phyloP scores from a whole-genome alignment of 371 early-diverging fungal species.

The Zychaea mexicana region DNA sequence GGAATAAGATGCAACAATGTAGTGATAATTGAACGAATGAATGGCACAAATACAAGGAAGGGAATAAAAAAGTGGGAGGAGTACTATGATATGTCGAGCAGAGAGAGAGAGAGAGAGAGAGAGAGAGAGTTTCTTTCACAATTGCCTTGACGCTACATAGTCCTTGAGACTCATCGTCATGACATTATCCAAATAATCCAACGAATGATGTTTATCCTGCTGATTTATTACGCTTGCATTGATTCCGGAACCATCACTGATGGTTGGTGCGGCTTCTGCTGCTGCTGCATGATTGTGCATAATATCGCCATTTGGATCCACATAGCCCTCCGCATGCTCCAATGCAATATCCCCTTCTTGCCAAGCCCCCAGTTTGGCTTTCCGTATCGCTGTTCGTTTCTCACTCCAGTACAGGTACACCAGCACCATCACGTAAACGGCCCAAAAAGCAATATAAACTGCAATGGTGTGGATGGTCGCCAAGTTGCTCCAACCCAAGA shows the following conservation, averaged over 20 bases:
- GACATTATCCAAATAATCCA: neutral
- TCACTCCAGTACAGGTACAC: slow-evolving; percentile 49
- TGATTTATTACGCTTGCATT: neutral
- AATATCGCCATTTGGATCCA: slow-evolving; percentile 27
- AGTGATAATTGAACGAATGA: too few species aligned
- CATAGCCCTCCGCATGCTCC: slow-evolving; percentile 24
- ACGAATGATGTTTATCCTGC: neutral
- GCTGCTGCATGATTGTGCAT: neutral
- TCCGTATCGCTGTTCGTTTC: slow-evolving; percentile 27
- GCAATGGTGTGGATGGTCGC: slow-evolving; percentile 72
- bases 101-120: neutral
- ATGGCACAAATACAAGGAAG: too few species aligned
- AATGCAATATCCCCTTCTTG: slow-evolving; percentile 28
- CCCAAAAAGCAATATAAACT: slow-evolving; percentile 81
- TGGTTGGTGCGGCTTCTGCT: neutral
- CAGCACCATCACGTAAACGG: slow-evolving; percentile 48
- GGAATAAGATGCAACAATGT: too few species aligned
- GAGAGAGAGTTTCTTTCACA: too few species aligned
- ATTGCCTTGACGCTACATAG: neutral
- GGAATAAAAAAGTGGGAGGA: too few species aligned
- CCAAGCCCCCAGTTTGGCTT: slow-evolving; percentile 38
- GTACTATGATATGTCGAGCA: too few species aligned
- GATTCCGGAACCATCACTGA: too few species aligned
- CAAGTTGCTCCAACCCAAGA: slow-evolving; percentile 78
- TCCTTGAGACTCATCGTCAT: neutral